Evolutionary conservation across 345 rosid genomes (phyloP), one percentile per base, ranked within the genome.

Genomic region (Triadica sebifera): DNA sequence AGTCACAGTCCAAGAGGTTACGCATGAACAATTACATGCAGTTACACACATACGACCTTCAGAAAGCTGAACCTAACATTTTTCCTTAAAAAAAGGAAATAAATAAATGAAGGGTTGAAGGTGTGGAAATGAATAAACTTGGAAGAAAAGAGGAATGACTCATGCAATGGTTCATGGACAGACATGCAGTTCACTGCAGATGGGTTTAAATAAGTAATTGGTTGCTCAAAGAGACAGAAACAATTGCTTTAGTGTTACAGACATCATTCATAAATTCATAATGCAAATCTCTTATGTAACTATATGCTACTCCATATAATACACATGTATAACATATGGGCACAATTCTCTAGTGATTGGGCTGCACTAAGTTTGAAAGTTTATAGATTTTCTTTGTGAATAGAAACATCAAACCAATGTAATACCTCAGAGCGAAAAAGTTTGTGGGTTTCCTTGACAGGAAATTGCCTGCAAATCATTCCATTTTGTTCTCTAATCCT

Each of bases 341-440:
- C 6, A 22, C 5, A 37, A n/a, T n/a, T 7, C 5, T 24, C n/a
- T 15, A 11, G 19, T 39, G 5, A 47, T 66, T 47, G 56, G 70
- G 25, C 41, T 50, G 10, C 22, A 50, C 19, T 50, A 50, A 4
- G n/a, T 34, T 51, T 24, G 16, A 29, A 25, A 16, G 25, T 51
- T 16, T 0, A 67, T 15, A 49, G 7, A 69, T 1, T 17, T 52
- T 17, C 22, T 52, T n/a, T 51, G 61, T 4, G 15, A 16, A 37
- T 51, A 5, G 15, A 39, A 69, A 34, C 6, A 51, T 51, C 16
- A 52, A 19, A 17, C 45, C 45, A 51, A 51, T 8, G 7, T 12
- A 53, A 29, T 68, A 90, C 99, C 98, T 93, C 97, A 9, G 94
- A 83, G 41, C 97, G 98, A 77, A 96, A 70, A 74, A 93, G 89